Evolutionary conservation across 306 rosid genomes (phyloP).

Genomic region (Cucumis sativus): DNA sequence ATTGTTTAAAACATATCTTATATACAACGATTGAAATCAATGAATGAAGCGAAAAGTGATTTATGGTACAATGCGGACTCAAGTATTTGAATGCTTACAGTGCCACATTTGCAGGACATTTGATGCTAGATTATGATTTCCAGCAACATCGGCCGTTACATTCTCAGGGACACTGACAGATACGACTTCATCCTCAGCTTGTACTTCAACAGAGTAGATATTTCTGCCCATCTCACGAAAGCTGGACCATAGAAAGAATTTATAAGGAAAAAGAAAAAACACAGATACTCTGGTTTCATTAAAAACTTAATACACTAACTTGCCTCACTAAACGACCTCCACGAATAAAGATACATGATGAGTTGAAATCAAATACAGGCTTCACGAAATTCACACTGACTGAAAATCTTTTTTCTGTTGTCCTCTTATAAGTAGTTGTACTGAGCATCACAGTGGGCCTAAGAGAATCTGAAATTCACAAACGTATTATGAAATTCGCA

Average conservation of each 20-base stretch:
- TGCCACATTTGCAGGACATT: slow-evolving; percentile 81
- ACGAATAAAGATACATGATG: slow-evolving; percentile 46
- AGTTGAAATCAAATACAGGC: slow-evolving; percentile 76
- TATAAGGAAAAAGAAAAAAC: background rate
- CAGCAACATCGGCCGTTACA: slow-evolving; percentile 60
- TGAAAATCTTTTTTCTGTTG: slow-evolving; percentile 45
- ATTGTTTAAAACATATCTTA: background rate
- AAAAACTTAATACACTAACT: slow-evolving; percentile 14
- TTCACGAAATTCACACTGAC: slow-evolving; percentile 44
- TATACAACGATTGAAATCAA: background rate
- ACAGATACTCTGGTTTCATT: background rate
- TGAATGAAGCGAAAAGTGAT: background rate
- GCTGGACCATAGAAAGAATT: slow-evolving; percentile 24
- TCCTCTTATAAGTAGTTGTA: slow-evolving; percentile 49
- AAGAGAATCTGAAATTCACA: slow-evolving; percentile 41
- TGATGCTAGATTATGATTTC: slow-evolving; percentile 77
- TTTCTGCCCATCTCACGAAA: slow-evolving; percentile 36
- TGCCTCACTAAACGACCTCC: slow-evolving; percentile 70
- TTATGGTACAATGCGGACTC: background rate
- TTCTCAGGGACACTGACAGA: slow-evolving; percentile 63
- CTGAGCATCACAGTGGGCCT: slow-evolving; percentile 76
- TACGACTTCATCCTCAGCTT: slow-evolving; percentile 35
- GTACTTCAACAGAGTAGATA: slow-evolving; percentile 43
- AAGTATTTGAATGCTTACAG: slow-evolving; percentile 42
- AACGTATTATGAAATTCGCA: background rate